Base-by-base conservation (phyloP, 1,284 basidiomycete genomes). In the Cutaneotrichosporon sp. region DNA sequence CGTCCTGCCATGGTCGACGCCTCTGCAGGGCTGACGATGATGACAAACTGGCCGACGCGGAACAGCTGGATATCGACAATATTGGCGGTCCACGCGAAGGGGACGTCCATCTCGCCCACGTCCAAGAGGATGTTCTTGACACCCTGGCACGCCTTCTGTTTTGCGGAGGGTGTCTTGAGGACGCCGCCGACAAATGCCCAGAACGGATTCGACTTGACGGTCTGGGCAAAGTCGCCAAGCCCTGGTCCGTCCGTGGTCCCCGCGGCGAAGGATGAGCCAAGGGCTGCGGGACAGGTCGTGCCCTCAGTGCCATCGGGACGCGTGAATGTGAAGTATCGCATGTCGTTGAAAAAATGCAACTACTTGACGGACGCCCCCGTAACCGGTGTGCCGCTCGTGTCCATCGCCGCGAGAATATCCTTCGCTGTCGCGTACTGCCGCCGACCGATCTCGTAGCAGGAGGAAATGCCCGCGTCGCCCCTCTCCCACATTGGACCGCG, bases 201-300 rank as follows among this genome's bases (percentile, higher is more conserved):
- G 41, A 57, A 53, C 25, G 51, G 51, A 39, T 57, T 53, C 20
- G 39, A 33, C 11, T 47, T 16, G n/a, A 47, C 29, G 0, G 29
- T 3, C 42, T 57, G 55, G 14, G 20, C 20, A 32, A 57, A 57
- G 41, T 43, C 51, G 29, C 32, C 26, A 16, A 48, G n/a, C 5
- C 55, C 55, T 1, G 55, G 51, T 1, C 55, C 55, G 49, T 57
- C 55, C 3, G 55, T 47, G 11, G 55, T 53, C 12, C 55, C 55
- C 12, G 55, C 55, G 4, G 29, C 55, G 19, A 57, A 57, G 2
- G 48, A 44, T 39, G 43, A 44, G 27, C 55, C 55, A 5, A 57
- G 48, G n/a, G 51, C 55, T 0, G 43, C 45, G 10, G 55, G 51
- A 25, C 55, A 57, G 0, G 55, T 57, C 49, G 44, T 20, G 8